These are phyloP conservation scores for Dipteronia dyeriana DNA, from an alignment of 345 rosid species.

Conservation along the genomic window DNA sequence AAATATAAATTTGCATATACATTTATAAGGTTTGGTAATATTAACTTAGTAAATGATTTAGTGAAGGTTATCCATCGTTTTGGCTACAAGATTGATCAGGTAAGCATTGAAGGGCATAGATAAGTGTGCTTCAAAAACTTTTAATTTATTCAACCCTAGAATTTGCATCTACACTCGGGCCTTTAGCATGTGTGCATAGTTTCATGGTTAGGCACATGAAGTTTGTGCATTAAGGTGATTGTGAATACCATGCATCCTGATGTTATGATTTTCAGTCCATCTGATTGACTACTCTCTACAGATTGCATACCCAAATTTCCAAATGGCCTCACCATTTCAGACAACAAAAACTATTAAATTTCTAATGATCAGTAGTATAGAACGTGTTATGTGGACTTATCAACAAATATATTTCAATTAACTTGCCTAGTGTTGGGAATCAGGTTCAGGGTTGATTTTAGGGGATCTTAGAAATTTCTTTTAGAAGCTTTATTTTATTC, in stretches of 20 bases:
- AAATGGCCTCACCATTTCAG: background rate
- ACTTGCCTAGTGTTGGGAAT: background rate
- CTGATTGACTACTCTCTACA: background rate
- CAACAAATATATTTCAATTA: background rate
- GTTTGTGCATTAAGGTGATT: background rate
- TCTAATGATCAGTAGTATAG: background rate
- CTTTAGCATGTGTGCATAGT: constrained; percentile 4
- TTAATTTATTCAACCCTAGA: background rate
- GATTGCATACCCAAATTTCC: background rate
- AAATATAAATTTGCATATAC: constrained; percentile 66
- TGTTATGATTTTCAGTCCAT: no score
- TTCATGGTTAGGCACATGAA: background rate
- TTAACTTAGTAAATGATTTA: constrained; percentile 77
- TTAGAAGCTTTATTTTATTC: background rate
- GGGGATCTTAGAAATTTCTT: background rate
- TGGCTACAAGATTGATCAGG: constrained; percentile 78
- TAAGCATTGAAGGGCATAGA: constrained; percentile 22
- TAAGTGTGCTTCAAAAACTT: constrained; percentile 10
- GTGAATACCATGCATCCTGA: no score
- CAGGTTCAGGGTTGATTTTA: background rate
- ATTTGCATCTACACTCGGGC: background rate
- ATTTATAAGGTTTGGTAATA: constrained; percentile 63
- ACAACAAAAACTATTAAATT: no score
- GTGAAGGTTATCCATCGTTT: constrained; percentile 75
- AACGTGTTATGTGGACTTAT: background rate